These are phyloP conservation scores for Uronychia setigera DNA, from an alignment of 73 alveolate genomes.

Conservation along the genomic window DNA sequence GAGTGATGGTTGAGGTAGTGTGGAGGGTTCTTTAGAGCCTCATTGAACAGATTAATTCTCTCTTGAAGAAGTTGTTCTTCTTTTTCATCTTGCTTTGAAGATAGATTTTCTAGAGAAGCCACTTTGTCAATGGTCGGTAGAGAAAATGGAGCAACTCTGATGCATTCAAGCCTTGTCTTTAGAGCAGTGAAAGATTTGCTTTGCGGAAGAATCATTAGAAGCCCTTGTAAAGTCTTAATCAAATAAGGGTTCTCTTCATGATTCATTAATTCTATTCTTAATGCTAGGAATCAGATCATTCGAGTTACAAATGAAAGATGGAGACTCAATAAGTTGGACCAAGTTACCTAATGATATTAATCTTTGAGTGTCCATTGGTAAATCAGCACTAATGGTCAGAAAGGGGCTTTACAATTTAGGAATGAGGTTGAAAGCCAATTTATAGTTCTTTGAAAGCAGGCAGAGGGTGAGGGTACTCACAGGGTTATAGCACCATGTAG, in stretches of 20 bases:
- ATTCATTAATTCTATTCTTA: slow-evolving; percentile 74
- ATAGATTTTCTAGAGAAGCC: slow-evolving; percentile 3
- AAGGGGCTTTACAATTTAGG: slow-evolving; percentile 56
- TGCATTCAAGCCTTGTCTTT: slow-evolving; percentile 79
- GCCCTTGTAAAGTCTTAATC: slow-evolving; percentile 84
- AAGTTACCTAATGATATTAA: slow-evolving; percentile 67
- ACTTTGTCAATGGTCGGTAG: slow-evolving; percentile 6
- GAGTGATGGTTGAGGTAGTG: slow-evolving; percentile 10
- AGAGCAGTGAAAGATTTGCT: slow-evolving; percentile 78
- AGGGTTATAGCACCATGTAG: slow-evolving; percentile 83
- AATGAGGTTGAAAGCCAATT: slow-evolving; percentile 74
- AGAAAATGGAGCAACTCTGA: slow-evolving; percentile 47
- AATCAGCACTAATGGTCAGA: background rate
- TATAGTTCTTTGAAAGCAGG: slow-evolving; percentile 77
- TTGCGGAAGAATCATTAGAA: slow-evolving; percentile 81
- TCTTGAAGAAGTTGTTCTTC: slow-evolving; percentile 29
- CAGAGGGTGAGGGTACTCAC: slow-evolving; percentile 79
- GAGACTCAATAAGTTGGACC: slow-evolving; percentile 60
- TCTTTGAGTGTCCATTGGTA: slow-evolving; percentile 56
- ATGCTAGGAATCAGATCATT: slow-evolving; percentile 51
- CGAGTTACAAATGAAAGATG: slow-evolving; percentile 41
- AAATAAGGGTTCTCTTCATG: slow-evolving; percentile 76
- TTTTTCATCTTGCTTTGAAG: slow-evolving; percentile 13
- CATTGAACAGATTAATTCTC: slow-evolving; percentile 38
- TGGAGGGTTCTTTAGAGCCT: slow-evolving; percentile 27